These are phyloP conservation scores for Trypanosoma mega DNA, from an alignment of 208 protist species.

Conservation along the genomic window DNA sequence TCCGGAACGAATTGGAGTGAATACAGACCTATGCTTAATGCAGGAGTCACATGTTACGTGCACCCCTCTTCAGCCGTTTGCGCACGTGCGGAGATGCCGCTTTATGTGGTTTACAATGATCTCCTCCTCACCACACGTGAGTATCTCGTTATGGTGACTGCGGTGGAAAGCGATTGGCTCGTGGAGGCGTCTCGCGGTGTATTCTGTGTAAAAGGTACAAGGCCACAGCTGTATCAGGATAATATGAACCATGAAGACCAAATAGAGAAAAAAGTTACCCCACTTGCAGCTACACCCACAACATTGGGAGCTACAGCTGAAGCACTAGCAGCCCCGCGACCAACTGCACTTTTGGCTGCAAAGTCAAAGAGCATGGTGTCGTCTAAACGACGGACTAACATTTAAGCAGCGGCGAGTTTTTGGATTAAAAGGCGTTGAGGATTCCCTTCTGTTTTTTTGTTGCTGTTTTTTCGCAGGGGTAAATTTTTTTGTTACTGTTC, in stretches of 20 bases:
- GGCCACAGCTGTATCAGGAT: not conserved
- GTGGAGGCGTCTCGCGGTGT: conserved; percentile 75
- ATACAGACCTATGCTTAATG: conserved; percentile 97
- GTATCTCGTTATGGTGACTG: conserved; percentile 96
- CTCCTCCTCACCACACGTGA: conserved; percentile 96
- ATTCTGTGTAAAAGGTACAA: conserved; percentile 38
- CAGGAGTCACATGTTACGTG: conserved; percentile 94
- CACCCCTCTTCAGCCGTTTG: conserved; percentile 98
- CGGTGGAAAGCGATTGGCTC: conserved; percentile 98
- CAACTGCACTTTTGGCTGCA: not conserved
- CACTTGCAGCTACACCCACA: not conserved
- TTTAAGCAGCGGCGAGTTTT: not conserved
- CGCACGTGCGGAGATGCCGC: conserved; percentile 94
- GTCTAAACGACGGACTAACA: conserved; percentile 8
- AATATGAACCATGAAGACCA: not conserved
- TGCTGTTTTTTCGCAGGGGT: too few species aligned
- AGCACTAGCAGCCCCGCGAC: too few species aligned
- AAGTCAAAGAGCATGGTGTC: conserved; percentile 3
- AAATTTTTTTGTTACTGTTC: too few species aligned
- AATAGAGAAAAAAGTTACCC: not conserved
- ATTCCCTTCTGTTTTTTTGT: not conserved
- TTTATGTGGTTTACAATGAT: conserved; percentile 99
- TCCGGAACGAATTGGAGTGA: conserved; percentile 90
- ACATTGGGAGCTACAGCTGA: not conserved
- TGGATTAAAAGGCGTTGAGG: not conserved